A percentile compares a stretch with the other conserved stretches of the same genome.
phyloP scores from a whole-genome alignment of 495 filamentous ascomycete species.

The Darksidea phi region DNA sequence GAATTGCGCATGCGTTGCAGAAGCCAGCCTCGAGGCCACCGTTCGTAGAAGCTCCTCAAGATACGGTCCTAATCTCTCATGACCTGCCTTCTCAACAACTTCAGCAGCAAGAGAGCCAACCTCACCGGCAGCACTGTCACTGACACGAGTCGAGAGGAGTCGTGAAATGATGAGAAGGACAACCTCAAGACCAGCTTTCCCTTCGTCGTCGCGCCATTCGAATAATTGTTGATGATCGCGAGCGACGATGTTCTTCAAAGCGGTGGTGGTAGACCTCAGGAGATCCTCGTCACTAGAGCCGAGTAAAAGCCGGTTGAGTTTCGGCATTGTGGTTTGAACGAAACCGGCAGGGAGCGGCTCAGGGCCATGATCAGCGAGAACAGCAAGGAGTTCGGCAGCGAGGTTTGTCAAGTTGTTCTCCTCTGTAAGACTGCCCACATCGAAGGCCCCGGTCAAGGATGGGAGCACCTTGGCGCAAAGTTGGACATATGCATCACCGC shows the following conservation, averaged over 20 bases:
- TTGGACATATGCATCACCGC: slow-evolving; percentile 68
- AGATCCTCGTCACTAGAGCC: slow-evolving; percentile 78
- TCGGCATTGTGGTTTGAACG: slow-evolving; percentile 79
- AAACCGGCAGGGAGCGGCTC: slow-evolving; percentile 85
- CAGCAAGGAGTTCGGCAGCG: slow-evolving; percentile 76
- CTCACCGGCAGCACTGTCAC: slow-evolving; percentile 90
- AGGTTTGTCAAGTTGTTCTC: slow-evolving; percentile 81
- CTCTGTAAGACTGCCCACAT: slow-evolving; percentile 78
- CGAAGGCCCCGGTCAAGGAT: slow-evolving; percentile 81
- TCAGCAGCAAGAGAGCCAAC: slow-evolving; percentile 93
- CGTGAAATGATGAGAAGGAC: slow-evolving; percentile 89
- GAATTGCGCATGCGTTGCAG: slow-evolving; percentile 76
- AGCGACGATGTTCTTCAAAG: slow-evolving; percentile 79
- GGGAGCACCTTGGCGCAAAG: slow-evolving; percentile 86
- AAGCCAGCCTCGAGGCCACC: slow-evolving; percentile 81
- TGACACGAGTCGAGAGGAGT: slow-evolving; percentile 75
- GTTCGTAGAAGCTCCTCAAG: slow-evolving; percentile 85
- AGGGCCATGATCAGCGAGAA: slow-evolving; percentile 76
- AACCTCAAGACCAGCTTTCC: slow-evolving; percentile 82
- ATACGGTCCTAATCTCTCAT: slow-evolving; percentile 84
- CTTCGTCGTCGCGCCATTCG: slow-evolving; percentile 70
- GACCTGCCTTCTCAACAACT: slow-evolving; percentile 88
- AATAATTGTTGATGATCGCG: slow-evolving; percentile 88
- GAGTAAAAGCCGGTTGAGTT: slow-evolving; percentile 77
- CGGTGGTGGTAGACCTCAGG: slow-evolving; percentile 79